These are phyloP conservation scores for Blumeriella jaapii DNA, from an alignment of 2,329 filamentous ascomycete species.

Conservation along the genomic window DNA sequence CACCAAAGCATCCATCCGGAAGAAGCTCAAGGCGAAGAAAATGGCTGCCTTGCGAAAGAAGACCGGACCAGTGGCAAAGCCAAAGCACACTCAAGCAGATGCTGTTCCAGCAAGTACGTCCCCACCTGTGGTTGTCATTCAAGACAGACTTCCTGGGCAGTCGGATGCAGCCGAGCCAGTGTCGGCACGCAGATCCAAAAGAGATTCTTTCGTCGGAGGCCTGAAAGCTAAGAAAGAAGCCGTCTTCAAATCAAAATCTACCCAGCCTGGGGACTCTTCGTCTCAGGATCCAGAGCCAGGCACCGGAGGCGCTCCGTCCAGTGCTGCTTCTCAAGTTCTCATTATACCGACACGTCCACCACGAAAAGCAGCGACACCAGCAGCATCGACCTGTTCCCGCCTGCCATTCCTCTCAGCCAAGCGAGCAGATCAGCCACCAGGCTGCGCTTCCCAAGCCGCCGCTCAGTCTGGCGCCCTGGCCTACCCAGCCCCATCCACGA, in stretches of 20 bases:
- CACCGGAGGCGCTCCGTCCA: background rate
- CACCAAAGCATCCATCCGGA: no score
- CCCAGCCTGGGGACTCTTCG: no score
- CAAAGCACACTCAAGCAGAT: no score
- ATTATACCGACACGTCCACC: background rate
- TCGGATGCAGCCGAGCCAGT: background rate
- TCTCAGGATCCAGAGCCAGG: no score
- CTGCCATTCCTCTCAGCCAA: background rate
- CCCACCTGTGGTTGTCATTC: no score
- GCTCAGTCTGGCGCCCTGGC: background rate
- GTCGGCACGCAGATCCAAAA: background rate
- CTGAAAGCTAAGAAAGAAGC: background rate
- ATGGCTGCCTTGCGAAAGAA: no score
- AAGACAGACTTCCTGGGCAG: background rate
- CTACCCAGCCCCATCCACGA: background rate
- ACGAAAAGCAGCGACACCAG: background rate
- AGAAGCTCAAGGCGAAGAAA: no score
- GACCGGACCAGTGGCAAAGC: no score
- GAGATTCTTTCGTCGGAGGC: background rate
- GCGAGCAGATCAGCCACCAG: no score
- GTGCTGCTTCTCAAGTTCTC: background rate
- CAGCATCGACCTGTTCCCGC: conserved; percentile 2
- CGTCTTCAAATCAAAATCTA: background rate
- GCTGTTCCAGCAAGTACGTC: no score
- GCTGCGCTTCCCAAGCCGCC: background rate